These are phyloP conservation scores for Tubosaeta sp. DNA, from an alignment of 768 basidiomycete genomes.

Conservation along the genomic window DNA sequence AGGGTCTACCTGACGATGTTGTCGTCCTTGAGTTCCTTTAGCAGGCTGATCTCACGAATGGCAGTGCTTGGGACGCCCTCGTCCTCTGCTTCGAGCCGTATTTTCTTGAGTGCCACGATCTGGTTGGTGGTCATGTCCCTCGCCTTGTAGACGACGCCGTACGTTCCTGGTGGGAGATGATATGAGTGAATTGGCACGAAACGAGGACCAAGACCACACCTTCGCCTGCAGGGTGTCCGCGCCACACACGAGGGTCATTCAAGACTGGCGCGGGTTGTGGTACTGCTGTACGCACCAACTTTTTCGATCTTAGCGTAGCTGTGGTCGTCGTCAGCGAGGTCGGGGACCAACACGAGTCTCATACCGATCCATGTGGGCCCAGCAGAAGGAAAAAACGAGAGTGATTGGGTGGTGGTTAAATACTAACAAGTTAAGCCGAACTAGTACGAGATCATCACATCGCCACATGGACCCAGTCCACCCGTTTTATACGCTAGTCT, in stretches of 20 bases:
- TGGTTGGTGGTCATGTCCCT: slow-evolving; percentile 71
- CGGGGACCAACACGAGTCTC: slow-evolving; percentile 9
- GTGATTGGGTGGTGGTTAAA: slow-evolving; percentile 14
- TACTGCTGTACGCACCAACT: slow-evolving; percentile 69
- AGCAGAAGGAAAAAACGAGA: slow-evolving; percentile 3
- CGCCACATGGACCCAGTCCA: slow-evolving; percentile 1
- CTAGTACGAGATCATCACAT: slow-evolving; percentile 12
- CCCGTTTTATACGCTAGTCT: not conserved
- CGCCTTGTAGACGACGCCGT: slow-evolving; percentile 98
- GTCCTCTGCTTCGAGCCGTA: slow-evolving; percentile 95
- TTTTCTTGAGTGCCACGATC: slow-evolving; percentile 98
- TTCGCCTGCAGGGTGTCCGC: slow-evolving; percentile 36
- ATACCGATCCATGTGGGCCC: slow-evolving; percentile 32
- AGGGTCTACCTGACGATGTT: slow-evolving; percentile 80
- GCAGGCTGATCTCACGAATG: slow-evolving; percentile 93
- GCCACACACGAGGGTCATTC: slow-evolving; percentile 17
- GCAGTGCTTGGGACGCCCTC: slow-evolving; percentile 98
- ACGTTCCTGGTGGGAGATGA: slow-evolving; percentile 64
- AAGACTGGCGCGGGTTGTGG: slow-evolving; percentile 3
- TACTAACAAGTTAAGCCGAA: slow-evolving; percentile 18
- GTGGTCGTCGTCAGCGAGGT: slow-evolving; percentile 24
- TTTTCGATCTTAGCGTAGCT: slow-evolving; percentile 98
- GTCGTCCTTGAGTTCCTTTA: slow-evolving; percentile 95
- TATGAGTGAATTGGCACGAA: slow-evolving; percentile 3
- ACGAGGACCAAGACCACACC: slow-evolving; percentile 24